Percentiles rank a stretch among this genome's conserved stretches.
Evolutionary conservation across 306 rosid genomes (phyloP).

Genomic region (Prinsepia uniflora): DNA sequence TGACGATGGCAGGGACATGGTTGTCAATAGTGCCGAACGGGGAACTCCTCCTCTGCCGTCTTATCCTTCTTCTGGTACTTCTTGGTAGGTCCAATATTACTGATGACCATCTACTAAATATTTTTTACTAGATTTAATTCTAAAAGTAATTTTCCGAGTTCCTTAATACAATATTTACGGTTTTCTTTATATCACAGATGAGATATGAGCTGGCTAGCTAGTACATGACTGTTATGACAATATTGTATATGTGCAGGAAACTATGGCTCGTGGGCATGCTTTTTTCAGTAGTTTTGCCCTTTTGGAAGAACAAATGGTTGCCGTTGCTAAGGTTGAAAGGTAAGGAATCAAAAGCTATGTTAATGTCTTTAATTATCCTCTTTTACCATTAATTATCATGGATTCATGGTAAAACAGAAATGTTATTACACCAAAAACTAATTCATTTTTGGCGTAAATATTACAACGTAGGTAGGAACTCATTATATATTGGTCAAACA

Average conservation of each 20-base stretch:
- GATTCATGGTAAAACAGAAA: background rate
- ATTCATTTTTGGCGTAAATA: background rate
- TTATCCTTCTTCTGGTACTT: constrained; percentile 23
- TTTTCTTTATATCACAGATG: background rate
- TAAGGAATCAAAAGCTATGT: constrained; percentile 10
- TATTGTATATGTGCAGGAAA: constrained; percentile 38
- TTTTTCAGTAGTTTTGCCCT: constrained; percentile 37
- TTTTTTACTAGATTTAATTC: background rate
- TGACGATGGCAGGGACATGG: constrained; percentile 33
- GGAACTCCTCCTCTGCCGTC: constrained; percentile 31
- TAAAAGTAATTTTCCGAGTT: too few species aligned
- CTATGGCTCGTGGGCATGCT: constrained; percentile 50
- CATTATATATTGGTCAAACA: too few species aligned
- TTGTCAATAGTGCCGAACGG: constrained; percentile 29
- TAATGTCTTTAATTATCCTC: background rate
- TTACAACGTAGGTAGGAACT: too few species aligned
- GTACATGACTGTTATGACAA: background rate
- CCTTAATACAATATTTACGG: background rate
- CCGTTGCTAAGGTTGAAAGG: constrained; percentile 48
- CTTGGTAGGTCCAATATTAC: constrained; percentile 29
- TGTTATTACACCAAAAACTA: background rate
- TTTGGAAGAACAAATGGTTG: constrained; percentile 51
- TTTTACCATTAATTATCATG: background rate
- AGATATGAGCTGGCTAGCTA: too few species aligned
- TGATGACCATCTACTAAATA: background rate